Evolutionary conservation across 352 stramenopile species (phyloP).

Genomic region (Phytophthora litchii): DNA sequence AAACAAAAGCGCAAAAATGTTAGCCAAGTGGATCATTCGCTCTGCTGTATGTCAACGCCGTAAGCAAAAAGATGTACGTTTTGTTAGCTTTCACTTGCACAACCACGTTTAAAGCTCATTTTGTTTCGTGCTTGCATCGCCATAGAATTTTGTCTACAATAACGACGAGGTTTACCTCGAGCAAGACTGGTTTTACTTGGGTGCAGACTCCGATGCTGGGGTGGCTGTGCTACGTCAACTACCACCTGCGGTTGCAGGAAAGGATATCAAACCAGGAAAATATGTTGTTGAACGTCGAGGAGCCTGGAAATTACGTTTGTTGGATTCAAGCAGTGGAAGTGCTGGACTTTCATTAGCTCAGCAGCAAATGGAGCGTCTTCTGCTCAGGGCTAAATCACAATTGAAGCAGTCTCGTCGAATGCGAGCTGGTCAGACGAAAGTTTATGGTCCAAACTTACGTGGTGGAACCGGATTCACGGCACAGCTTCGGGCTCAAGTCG

Average conservation of each 20-base stretch:
- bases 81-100: neutral
- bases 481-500: conserved; percentile 60
- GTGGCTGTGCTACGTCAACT: conserved; percentile 72
- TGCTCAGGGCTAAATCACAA: conserved; percentile 75
- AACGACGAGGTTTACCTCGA: conserved; percentile 83
- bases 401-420: conserved; percentile 81
- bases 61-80: conserved; percentile 57
- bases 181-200: conserved; percentile 87
- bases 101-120: neutral
- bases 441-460: conserved; percentile 49
- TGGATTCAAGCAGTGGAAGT: conserved; percentile 75
- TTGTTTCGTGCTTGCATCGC: neutral
- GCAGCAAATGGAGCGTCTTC: conserved; percentile 80
- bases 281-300: conserved; percentile 75
- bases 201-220: conserved; percentile 64
- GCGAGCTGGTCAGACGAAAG: conserved; percentile 56
- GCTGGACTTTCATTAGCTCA: conserved; percentile 70
- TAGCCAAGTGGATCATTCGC: conserved; percentile 81
- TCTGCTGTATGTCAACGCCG: conserved; percentile 56
- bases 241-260: conserved; percentile 33
- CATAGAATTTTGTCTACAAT: conserved; percentile 84
- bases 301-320: conserved; percentile 66
- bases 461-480: conserved; percentile 57
- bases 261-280: conserved; percentile 54
- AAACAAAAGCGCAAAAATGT: conserved; percentile 78